These are phyloP conservation scores for Filobasidium wieringae DNA, from an alignment of 768 basidiomycete species.

Conservation along the genomic window DNA sequence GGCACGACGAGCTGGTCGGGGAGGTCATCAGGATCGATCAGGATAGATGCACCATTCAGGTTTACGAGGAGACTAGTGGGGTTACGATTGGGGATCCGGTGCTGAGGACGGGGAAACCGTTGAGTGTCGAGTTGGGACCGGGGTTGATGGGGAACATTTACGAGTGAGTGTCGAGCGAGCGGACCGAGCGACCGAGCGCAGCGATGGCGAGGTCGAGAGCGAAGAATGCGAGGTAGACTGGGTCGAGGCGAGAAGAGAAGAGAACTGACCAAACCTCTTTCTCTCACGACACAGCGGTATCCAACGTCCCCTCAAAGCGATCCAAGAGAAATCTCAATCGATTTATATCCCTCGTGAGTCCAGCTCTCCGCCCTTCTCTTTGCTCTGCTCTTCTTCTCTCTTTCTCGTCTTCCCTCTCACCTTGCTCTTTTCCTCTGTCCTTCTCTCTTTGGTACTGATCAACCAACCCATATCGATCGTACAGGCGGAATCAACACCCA, in stretches of 20 bases:
- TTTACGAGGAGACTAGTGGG: constrained; percentile 98
- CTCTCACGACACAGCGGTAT: constrained; percentile 50
- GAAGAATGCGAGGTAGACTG: neutral
- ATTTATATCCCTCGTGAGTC: constrained; percentile 75
- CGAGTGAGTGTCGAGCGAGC: constrained; percentile 46
- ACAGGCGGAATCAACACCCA: constrained; percentile 90
- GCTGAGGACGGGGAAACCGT: constrained; percentile 88
- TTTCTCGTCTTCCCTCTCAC: neutral
- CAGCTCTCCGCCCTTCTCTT: neutral
- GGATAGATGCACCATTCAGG: constrained; percentile 97
- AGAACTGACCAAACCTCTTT: neutral
- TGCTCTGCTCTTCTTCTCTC: neutral
- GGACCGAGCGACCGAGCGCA: no score
- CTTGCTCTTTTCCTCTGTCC: neutral
- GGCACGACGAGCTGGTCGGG: constrained; percentile 97
- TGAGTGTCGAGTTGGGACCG: constrained; percentile 94
- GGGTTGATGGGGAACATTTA: constrained; percentile 99
- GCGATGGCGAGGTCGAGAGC: neutral
- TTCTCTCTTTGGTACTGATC: neutral
- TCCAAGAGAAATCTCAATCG: constrained; percentile 94
- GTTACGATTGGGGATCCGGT: constrained; percentile 99
- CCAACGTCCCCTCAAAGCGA: constrained; percentile 76
- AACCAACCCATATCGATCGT: neutral
- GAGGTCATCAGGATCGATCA: constrained; percentile 99
- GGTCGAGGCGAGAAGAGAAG: no score